phyloP scores from a whole-genome alignment of 202 grass and related monocot genomes.

The Hordeum pubiflorum region DNA sequence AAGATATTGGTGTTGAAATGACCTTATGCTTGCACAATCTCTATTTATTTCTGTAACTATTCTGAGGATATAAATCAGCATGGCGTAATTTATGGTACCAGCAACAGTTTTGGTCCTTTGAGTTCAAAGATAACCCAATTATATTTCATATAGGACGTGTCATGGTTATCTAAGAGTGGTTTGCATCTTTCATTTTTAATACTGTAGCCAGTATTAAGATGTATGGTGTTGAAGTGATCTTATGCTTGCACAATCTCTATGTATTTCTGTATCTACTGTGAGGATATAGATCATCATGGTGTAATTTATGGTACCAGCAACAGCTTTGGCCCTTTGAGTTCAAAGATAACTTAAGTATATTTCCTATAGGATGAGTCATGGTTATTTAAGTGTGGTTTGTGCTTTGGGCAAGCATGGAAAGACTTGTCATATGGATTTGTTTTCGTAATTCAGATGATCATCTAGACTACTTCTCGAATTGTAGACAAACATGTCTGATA shows the following conservation, averaged over 20 bases:
- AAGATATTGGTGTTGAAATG: neutral
- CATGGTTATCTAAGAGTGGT: conserved; percentile 7
- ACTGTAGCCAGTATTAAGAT: neutral
- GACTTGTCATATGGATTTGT: neutral
- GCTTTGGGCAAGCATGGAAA: neutral
- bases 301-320: conserved; percentile 4
- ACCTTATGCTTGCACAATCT: neutral
- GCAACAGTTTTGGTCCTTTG: neutral
- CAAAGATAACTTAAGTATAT: neutral
- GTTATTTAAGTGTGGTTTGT: neutral
- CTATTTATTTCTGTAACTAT: neutral
- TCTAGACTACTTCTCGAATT: neutral
- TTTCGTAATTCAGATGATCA: conserved; percentile 5
- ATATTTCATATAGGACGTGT: neutral
- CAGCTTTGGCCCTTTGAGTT: neutral
- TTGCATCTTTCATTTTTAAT: neutral
- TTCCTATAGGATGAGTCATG: neutral
- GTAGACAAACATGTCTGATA: conserved; percentile 1
- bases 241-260: neutral
- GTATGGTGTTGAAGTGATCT: neutral
- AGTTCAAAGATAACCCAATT: conserved; percentile 2
- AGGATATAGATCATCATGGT: neutral
- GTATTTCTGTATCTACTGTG: neutral
- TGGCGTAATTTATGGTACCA: conserved; percentile 7
- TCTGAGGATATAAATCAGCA: neutral